Evolutionary conservation across 108 stramenopile species (phyloP).

Genomic region (Fragilariopsis cylindrus): DNA sequence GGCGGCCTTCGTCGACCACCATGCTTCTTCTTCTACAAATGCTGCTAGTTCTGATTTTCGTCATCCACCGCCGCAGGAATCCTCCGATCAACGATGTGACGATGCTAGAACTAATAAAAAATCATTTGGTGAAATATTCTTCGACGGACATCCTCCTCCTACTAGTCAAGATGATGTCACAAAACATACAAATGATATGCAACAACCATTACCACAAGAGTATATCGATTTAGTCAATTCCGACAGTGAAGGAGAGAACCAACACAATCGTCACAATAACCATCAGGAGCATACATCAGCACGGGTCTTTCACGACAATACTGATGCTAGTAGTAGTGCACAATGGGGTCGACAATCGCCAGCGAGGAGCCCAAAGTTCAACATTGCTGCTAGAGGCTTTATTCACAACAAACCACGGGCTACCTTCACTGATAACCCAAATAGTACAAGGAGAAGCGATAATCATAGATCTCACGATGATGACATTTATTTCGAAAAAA

Average conservation of each 20-base stretch:
- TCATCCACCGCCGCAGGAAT: too few relatives aligned
- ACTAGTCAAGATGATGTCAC: neutral
- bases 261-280: neutral
- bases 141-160: too few relatives aligned
- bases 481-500: constrained; percentile 7
- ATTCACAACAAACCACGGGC: neutral
- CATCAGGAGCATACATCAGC: neutral
- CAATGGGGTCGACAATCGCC: neutral
- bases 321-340: neutral
- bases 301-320: neutral
- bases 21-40: too few relatives aligned
- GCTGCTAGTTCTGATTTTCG: too few relatives aligned
- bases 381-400: constrained; percentile 21
- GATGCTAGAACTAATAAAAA: too few relatives aligned
- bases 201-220: neutral
- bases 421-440: neutral
- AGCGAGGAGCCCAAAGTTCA: constrained; percentile 13
- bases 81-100: too few relatives aligned
- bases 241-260: constrained; percentile 1
- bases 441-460: too few relatives aligned
- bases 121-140: too few relatives aligned
- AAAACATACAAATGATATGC: neutral
- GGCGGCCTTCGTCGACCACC: too few relatives aligned
- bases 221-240: constrained; percentile 9
- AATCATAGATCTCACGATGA: neutral